Evolutionary conservation across 2,329 filamentous ascomycete genomes (phyloP).

Genomic region (Sporothrix pallida): DNA sequence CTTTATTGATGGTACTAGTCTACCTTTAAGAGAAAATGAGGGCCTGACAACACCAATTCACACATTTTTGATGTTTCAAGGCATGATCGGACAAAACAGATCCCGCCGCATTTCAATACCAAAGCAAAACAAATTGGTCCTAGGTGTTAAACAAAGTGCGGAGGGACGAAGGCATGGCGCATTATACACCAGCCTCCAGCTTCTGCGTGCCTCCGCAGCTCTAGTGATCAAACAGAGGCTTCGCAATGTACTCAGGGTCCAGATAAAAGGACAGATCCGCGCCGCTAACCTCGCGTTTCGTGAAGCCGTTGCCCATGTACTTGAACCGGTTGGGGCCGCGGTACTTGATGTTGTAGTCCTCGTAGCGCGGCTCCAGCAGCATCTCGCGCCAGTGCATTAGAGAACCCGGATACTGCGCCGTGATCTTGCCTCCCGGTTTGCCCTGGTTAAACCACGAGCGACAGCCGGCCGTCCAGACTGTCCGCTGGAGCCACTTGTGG

Average conservation of each 20-base stretch:
- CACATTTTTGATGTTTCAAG: too few species aligned
- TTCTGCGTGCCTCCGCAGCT: too few species aligned
- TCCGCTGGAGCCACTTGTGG: background rate
- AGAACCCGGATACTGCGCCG: background rate
- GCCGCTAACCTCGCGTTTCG: background rate
- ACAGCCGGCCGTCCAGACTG: background rate
- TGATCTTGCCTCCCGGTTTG: background rate
- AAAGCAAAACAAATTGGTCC: too few species aligned
- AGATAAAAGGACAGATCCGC: background rate
- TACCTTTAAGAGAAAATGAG: too few species aligned
- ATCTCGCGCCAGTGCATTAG: background rate
- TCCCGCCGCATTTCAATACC: too few species aligned
- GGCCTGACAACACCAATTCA: too few species aligned
- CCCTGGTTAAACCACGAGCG: background rate
- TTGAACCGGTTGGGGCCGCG: background rate
- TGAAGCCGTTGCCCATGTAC: constrained; percentile 2
- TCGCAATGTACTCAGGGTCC: background rate
- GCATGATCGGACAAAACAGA: too few species aligned
- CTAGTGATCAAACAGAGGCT: background rate
- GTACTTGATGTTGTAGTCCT: background rate
- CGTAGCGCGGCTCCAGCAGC: background rate
- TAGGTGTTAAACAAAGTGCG: too few species aligned
- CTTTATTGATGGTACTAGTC: too few species aligned
- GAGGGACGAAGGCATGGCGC: too few species aligned
- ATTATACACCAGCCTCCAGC: too few species aligned